A percentile compares a stretch with the other conserved stretches of the same genome.
phyloP scores from a whole-genome alignment of 208 protist species.

The Trypanosomatidae sp. region DNA sequence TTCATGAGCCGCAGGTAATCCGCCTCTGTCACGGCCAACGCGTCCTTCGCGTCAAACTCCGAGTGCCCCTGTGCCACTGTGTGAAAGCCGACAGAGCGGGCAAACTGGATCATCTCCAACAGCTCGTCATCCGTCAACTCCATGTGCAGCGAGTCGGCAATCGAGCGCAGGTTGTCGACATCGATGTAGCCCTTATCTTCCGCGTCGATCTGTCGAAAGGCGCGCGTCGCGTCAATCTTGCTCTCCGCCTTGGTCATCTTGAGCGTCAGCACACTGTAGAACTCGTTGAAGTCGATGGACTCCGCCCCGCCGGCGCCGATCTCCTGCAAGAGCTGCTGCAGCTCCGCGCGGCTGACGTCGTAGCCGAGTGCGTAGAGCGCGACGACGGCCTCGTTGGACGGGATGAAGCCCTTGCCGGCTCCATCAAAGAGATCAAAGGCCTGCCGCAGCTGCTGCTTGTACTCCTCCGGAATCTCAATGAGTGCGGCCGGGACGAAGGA shows the following conservation, averaged over 20 bases:
- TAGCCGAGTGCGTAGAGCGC: slow-evolving; percentile 94
- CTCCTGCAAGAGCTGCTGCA: slow-evolving; percentile 77
- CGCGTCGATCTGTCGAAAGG: slow-evolving; percentile 93
- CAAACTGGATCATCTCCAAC: slow-evolving; percentile 96
- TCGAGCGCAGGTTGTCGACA: slow-evolving; percentile 95
- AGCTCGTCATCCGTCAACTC: slow-evolving; percentile 97
- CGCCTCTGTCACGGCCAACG: slow-evolving; percentile 81
- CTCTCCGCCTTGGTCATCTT: slow-evolving; percentile 87
- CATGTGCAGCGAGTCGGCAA: slow-evolving; percentile 90
- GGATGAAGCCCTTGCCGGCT: slow-evolving; percentile 89
- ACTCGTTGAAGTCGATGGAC: slow-evolving; percentile 92
- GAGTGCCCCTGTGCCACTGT: slow-evolving; percentile 25
- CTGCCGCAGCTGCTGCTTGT: slow-evolving; percentile 88
- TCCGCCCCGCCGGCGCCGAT: slow-evolving; percentile 49
- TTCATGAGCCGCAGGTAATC: slow-evolving; percentile 97
- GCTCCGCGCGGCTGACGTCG: slow-evolving; percentile 89
- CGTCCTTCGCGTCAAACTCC: slow-evolving; percentile 65
- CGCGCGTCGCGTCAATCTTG: slow-evolving; percentile 83
- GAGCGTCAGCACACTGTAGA: slow-evolving; percentile 78
- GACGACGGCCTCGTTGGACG: slow-evolving; percentile 89
- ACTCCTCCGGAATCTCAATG: slow-evolving; percentile 66
- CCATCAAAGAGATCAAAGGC: slow-evolving; percentile 97
- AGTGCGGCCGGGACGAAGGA: slow-evolving; percentile 35
- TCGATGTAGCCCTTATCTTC: slow-evolving; percentile 92
- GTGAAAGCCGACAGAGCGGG: slow-evolving; percentile 56